Evolutionary conservation across 176 grass and related monocot species (phyloP).

Genomic region (Zoysia pacifica): DNA sequence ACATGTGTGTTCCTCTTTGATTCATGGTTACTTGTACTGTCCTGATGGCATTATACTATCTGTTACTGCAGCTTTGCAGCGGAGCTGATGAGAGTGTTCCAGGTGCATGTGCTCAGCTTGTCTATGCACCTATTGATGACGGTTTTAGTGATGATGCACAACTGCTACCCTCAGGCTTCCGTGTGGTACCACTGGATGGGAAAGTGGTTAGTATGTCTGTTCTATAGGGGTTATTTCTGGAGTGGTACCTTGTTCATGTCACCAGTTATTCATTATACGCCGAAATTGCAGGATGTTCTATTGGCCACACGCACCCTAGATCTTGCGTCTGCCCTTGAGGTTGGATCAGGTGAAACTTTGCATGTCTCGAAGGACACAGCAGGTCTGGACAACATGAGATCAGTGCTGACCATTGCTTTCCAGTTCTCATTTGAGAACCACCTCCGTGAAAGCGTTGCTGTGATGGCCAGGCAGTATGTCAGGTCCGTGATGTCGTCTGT

Average conservation of each 20-base stretch:
- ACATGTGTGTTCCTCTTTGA: not conserved
- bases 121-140: slow-evolving; percentile 96
- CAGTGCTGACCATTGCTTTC: slow-evolving; percentile 87
- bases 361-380: slow-evolving; percentile 33
- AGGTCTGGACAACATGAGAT: slow-evolving; percentile 35
- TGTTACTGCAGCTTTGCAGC: slow-evolving; percentile 64
- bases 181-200: slow-evolving; percentile 77
- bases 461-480: slow-evolving; percentile 81
- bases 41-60: not conserved
- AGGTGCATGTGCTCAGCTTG: slow-evolving; percentile 79
- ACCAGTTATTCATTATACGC: not conserved
- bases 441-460: slow-evolving; percentile 75
- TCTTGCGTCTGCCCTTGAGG: slow-evolving; percentile 79
- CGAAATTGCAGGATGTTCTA: slow-evolving; percentile 50
- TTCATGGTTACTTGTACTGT: not conserved
- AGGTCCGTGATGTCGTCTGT: slow-evolving; percentile 79
- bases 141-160: slow-evolving; percentile 92
- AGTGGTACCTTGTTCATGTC: not conserved
- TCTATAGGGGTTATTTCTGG: not conserved
- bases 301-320: slow-evolving; percentile 73
- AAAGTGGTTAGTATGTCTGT: slow-evolving; percentile 53
- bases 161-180: slow-evolving; percentile 86
- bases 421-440: slow-evolving; percentile 91
- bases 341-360: slow-evolving; percentile 55
- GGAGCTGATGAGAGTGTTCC: slow-evolving; percentile 83